phyloP scores from a whole-genome alignment of 1,139 yeast species.

The Debaryomyces sp. region DNA sequence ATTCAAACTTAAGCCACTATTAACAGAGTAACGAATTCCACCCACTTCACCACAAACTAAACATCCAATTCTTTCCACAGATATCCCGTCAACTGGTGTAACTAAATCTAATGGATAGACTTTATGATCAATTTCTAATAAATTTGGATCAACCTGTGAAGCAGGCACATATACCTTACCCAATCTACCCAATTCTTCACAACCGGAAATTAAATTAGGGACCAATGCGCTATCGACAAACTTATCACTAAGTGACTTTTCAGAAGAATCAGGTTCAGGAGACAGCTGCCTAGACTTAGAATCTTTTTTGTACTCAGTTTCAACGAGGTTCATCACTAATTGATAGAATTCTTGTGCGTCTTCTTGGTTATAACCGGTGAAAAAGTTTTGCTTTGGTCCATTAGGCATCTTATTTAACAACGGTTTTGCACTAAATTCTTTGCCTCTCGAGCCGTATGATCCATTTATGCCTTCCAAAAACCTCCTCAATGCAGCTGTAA shows the following conservation, averaged over 20 bases:
- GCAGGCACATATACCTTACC: conserved; percentile 75
- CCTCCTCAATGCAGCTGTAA: conserved; percentile 54
- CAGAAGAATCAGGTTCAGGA: conserved; percentile 25
- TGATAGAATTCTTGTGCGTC: conserved; percentile 96
- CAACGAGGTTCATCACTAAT: conserved; percentile 70
- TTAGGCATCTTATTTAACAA: conserved; percentile 74
- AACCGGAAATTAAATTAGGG: conserved; percentile 42
- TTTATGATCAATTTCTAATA: conserved; percentile 37
- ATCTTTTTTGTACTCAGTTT: conserved; percentile 54
- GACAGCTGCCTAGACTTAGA: conserved; percentile 18
- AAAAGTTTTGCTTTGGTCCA: conserved; percentile 75
- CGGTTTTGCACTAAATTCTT: conserved; percentile 68
- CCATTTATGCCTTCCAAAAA: conserved; percentile 59
- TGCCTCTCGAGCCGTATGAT: conserved; percentile 53
- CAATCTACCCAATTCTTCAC: conserved; percentile 52
- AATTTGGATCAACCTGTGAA: conserved; percentile 70
- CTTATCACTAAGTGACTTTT: conserved; percentile 12
- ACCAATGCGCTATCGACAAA: conserved; percentile 28
- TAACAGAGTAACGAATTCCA: conserved; percentile 81
- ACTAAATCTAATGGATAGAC: conserved; percentile 59
- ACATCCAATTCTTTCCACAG: conserved; percentile 88
- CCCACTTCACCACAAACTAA: conserved; percentile 90
- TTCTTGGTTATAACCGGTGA: conserved; percentile 85
- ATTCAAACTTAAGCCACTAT: conserved; percentile 79
- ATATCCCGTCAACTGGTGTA: conserved; percentile 89